Evolutionary conservation across 2,329 filamentous ascomycete genomes (phyloP), one percentile per base, ranked within the genome.

Genomic region (Coniochaeta sp.): DNA sequence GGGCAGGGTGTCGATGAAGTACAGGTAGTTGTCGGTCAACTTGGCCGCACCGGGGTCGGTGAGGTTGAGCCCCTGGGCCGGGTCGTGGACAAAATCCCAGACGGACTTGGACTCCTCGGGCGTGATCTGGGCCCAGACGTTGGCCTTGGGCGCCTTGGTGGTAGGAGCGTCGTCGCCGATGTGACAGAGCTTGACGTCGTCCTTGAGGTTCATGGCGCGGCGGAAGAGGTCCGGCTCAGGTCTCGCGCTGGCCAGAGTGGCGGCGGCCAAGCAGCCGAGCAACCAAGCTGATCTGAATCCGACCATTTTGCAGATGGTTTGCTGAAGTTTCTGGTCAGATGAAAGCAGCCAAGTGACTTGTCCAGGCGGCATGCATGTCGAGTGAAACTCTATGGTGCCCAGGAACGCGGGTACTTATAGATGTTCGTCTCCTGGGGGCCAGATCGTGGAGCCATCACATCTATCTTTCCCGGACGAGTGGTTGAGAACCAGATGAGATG

Each of bases 1-100:
- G 28, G 67, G 72, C 3, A 79, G 61, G 1, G 71, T 69, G 55
- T 78, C 75, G 18, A 78, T 67, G 58, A 67, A 72, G 55, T 65
- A 70, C 33, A 77, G 65, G 49, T 70, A 70, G 59, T 77, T 78
- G 57, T 77, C 72, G 2, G 67, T 71, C 6, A 68, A 55, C 5
- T 57, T 62, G 6, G 72, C 70, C 8, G 63, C 56, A 3, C 56
- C 60, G 1, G 70, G 67, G 7, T 63, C 46, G 0, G 73, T 77
- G 52, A 77, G 61, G 57, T 78, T 77, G 45, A 78, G 60, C 1
- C 70, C 71, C 12, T 63, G 61, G 1, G 59, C 57, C 9, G 68
- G 67, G 42, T 70, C 65, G 51, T 72, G 70, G 8, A 76, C 63
- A 22, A 73, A 61, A 27, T 70, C 67, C 63, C 69, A 73, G 14